Evolutionary conservation across 768 basidiomycete genomes (phyloP), one percentile per base, ranked within the genome.

Genomic region (Leucosporidium yakuticum): DNA sequence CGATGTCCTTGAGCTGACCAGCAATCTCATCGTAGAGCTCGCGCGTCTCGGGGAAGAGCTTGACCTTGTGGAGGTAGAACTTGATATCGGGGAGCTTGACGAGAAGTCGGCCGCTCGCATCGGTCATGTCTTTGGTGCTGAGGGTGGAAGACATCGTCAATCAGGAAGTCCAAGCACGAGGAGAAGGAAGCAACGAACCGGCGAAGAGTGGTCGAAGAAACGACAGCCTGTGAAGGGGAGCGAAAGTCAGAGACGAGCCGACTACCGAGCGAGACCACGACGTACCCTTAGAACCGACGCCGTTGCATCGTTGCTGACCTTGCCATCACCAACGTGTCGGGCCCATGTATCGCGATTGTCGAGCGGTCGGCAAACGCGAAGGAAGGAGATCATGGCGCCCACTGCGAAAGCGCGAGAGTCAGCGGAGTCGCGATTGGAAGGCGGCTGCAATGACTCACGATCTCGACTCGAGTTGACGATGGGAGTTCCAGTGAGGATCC

Each of bases 301-400:
- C 59, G 34, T 25, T 51, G 49, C 32, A 21, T 1, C 23, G 55
- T 25, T 32, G 31, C 58, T 66, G 39, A 44, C 17, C 39, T 44
- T 44, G 39, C 39, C 39, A 44, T 44, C 39, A 2, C 39, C 79
- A 21, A 96, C 81, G 23, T 91, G 80, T 17, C 88, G 80, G 73
- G 88, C 89, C 82, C 86, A 95, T 74, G 88, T 88, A 64, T 90
- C 87, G 61, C 87, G 86, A 15, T 90, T 83, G 76, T 94, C 89
- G 9, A 96, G 79, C 0, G 93, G 93, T 48, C 80, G 83, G 76
- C 93, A 96, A n/a, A 95, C 86, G 76, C 81, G 83, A 47, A 95
- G 82, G 80, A 96, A 96, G 2, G 85, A 86, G 29, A 96, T 80
- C 60, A 94, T 80, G 15, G 92, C 89, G 4, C 93, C 91, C 25